Evolutionary conservation across 2,329 filamentous ascomycete genomes (phyloP), one percentile per base, ranked within the genome.

Genomic region (Colletotrichum chlorophyti): DNA sequence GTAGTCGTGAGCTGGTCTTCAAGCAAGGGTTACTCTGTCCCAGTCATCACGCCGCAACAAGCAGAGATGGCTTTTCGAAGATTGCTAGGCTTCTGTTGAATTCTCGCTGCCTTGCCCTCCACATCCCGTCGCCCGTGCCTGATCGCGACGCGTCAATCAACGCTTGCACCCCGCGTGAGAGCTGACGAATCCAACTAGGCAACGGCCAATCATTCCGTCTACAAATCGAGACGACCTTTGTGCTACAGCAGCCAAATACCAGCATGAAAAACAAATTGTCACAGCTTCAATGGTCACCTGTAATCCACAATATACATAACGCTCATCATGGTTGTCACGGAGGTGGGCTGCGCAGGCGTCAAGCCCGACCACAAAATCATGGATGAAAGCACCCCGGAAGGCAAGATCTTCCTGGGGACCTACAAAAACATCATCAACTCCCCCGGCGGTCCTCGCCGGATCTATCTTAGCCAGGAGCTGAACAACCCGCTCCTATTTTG

Each of bases 391-490:
- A 64, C 61, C 1, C 50, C 51, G 6, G 65, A 64, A 17, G 66
- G 65, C 3, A 40, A 60, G 32, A 58, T 64, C 17, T 41, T 62
- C 4, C 15, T 49, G 7, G 34, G 21, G 15, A 57, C 57, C 9
- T 67, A 54, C 54, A 54, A 51, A 15, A 53, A 10, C 9, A 45
- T 61, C 8, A 61, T 55, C 4, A 58, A 46, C 9, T 34, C 50
- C n/a, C 55, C 62, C 8, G 63, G 62, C 0, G 65, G 64, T 7
- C 66, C 67, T 3, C 61, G 55, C 14, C 45, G 50, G 2, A 49
- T 66, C 2, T 66, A 61, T 34, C 65, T 61, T 61, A 63, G 65
- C 6, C 40, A 64, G 6, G 65, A 68, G 26, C 37, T 61, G 10
- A 62, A 68, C 19, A 53, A 64, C 11, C 63, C 66, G 4, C 55